Conservation (phyloP, 176 grass and related monocot species). For the maize (Zea mays) region DNA sequence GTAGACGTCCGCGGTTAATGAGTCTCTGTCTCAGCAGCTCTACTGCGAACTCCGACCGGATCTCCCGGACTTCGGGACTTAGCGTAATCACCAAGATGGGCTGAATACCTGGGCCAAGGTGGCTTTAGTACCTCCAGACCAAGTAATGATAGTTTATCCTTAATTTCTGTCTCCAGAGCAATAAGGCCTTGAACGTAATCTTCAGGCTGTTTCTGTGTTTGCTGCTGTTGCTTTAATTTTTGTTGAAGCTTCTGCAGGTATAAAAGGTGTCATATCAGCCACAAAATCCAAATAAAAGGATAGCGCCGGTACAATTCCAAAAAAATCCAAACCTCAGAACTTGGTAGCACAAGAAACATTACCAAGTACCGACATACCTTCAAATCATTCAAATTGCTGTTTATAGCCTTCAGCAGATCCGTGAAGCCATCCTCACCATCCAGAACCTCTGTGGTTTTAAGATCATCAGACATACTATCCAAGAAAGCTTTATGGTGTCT, state of each 20-base stretch:
- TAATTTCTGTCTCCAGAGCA: conserved; percentile 60
- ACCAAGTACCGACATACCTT: conserved; percentile 50
- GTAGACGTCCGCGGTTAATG: too few species aligned
- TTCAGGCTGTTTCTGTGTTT: conserved; percentile 45
- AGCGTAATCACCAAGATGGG: too few species aligned
- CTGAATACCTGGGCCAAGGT: too few species aligned
- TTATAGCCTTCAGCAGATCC: conserved; percentile 79
- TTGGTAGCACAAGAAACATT: background rate
- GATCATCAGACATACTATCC: conserved; percentile 77
- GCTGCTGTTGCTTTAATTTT: conserved; percentile 46
- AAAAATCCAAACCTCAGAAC: background rate
- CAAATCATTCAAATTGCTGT: conserved; percentile 74
- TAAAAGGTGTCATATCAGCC: conserved; percentile 18
- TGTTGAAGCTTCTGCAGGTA: conserved; percentile 43
- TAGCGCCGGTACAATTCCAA: background rate
- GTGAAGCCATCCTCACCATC: conserved; percentile 82
- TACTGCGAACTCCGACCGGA: too few species aligned
- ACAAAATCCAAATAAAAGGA: background rate
- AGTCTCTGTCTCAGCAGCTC: too few species aligned
- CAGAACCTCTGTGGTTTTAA: conserved; percentile 76
- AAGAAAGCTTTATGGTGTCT: conserved; percentile 53
- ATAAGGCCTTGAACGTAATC: conserved; percentile 60
- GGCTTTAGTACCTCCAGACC: too few species aligned
- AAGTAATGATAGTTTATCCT: conserved; percentile 34
- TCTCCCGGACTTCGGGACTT: too few species aligned